Evolutionary conservation across 176 grass and related monocot genomes (phyloP).

Genomic region (Microstegium vimineum): DNA sequence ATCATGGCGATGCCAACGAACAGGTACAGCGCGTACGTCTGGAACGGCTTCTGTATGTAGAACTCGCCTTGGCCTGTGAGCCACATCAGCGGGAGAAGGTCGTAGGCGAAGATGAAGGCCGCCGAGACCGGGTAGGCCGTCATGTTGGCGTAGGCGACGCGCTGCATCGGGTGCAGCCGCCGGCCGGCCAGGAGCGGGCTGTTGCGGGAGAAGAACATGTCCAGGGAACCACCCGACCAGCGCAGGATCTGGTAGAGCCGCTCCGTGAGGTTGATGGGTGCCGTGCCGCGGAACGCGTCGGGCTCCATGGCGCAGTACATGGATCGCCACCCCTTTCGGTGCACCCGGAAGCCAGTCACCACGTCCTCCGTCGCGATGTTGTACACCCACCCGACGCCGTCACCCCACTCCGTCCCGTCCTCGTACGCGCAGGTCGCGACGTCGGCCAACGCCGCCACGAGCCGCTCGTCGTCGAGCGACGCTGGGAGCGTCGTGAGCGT

Average conservation of each 20-base stretch:
- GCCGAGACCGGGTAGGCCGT: too few species aligned
- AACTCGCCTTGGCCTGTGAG: too few species aligned
- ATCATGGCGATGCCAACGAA: too few species aligned
- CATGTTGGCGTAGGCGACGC: too few species aligned
- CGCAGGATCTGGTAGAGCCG: conserved; percentile 11
- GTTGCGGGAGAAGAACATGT: conserved; percentile 20
- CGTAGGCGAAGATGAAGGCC: too few species aligned
- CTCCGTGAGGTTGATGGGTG: conserved; percentile 22
- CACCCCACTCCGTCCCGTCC: neutral
- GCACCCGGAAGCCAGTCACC: conserved; percentile 15
- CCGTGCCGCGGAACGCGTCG: conserved; percentile 25
- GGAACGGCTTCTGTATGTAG: too few species aligned
- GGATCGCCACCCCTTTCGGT: conserved; percentile 12
- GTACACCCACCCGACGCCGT: conserved; percentile 8
- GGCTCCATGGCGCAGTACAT: conserved; percentile 19
- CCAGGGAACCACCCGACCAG: neutral
- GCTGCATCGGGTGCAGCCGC: too few species aligned
- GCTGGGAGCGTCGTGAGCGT: too few species aligned
- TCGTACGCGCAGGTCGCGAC: neutral
- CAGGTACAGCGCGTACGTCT: too few species aligned
- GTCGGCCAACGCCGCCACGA: neutral
- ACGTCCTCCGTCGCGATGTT: conserved; percentile 22
- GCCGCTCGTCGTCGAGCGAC: neutral
- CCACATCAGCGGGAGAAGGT: too few species aligned
- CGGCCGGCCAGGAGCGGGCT: neutral